These are phyloP conservation scores for Paramecium biaurelia DNA, from an alignment of 73 alveolate species.

Conservation along the genomic window DNA sequence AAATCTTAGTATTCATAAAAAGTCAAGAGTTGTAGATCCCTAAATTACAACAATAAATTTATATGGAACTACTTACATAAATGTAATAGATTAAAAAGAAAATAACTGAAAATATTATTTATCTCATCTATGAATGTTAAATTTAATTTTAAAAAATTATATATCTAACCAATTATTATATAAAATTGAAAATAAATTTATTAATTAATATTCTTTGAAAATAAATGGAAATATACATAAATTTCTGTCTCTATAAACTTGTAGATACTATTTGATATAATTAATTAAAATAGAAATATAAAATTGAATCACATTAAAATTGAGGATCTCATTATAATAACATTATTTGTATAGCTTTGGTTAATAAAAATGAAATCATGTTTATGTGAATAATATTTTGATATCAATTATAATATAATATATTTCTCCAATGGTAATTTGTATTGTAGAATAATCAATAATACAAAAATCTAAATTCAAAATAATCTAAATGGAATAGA, in stretches of 20 bases:
- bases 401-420: no score
- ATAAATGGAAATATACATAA: no score
- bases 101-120: not conserved
- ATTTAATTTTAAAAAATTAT: not conserved
- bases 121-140: not conserved
- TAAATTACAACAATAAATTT: not conserved
- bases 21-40: not conserved
- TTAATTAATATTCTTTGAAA: no score
- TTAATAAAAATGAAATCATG: no score
- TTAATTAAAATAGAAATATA: no score
- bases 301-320: no score
- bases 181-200: not conserved
- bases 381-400: no score
- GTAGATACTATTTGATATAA: no score
- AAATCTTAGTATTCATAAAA: constrained; percentile 15
- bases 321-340: no score
- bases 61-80: constrained; percentile 18
- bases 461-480: not conserved
- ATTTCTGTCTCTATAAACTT: no score
- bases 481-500: not conserved
- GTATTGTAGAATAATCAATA: not conserved
- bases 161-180: not conserved
- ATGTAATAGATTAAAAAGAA: constrained; percentile 26
- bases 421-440: not conserved
- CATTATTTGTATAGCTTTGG: not conserved